phyloP scores from a whole-genome alignment of 2,329 filamentous ascomycete genomes.

The Colletotrichum spaethianum region DNA sequence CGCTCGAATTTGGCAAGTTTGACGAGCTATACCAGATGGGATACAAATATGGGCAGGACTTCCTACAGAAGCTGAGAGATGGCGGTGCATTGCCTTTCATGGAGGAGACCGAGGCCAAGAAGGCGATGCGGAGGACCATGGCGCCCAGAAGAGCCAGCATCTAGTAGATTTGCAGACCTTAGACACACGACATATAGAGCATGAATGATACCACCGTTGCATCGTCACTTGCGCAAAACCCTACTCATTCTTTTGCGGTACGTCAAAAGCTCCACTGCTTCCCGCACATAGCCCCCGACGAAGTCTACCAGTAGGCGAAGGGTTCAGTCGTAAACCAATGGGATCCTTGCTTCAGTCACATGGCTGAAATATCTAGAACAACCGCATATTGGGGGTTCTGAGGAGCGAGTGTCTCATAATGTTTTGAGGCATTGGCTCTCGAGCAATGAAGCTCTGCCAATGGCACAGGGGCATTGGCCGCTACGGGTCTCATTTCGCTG shows the following conservation, averaged over 20 bases:
- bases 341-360: neutral
- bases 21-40: conserved; percentile 96
- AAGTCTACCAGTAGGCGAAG: neutral
- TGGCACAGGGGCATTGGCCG: neutral
- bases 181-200: neutral
- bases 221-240: neutral
- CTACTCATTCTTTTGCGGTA: neutral
- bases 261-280: neutral
- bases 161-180: conserved; percentile 51
- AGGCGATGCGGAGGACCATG: conserved; percentile 82
- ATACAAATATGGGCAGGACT: conserved; percentile 87
- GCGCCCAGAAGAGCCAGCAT: conserved; percentile 85
- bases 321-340: conserved; percentile 9
- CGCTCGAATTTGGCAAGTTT: conserved; percentile 96
- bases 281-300: neutral
- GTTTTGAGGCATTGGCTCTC: conserved; percentile 15
- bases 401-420: conserved; percentile 12
- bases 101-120: conserved; percentile 83
- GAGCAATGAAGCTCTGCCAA: neutral
- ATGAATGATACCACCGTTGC: conserved; percentile 25
- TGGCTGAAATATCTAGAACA: conserved; percentile 9
- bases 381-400: neutral
- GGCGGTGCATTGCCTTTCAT: conserved; percentile 81
- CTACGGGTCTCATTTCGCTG: neutral
- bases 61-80: conserved; percentile 81